Evolutionary conservation across 441 rosid species (phyloP).

Genomic region (Adansonia madagascariensis): DNA sequence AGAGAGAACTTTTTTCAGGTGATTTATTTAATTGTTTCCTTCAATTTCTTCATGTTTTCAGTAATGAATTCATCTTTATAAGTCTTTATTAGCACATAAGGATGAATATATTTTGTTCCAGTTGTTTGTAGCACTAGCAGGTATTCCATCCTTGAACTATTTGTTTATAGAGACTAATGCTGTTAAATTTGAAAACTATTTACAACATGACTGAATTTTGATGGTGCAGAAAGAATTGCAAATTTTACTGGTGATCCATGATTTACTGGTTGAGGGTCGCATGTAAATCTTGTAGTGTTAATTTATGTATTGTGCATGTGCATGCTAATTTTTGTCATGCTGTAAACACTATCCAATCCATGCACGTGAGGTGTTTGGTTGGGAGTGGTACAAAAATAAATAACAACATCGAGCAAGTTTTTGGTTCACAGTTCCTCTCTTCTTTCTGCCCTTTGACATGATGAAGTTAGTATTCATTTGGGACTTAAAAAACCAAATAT

Average conservation of each 20-base stretch:
- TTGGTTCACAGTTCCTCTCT: not conserved
- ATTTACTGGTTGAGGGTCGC: not conserved
- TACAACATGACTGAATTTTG: not conserved
- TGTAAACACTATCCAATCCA: not conserved
- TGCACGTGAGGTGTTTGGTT: not conserved
- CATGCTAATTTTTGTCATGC: not conserved
- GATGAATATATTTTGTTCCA: not conserved
- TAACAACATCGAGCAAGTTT: not conserved
- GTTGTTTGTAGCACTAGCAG: not conserved
- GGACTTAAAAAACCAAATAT: not conserved
- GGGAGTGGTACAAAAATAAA: not conserved
- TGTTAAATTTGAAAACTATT: not conserved
- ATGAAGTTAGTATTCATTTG: not conserved
- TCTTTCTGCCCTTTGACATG: not conserved
- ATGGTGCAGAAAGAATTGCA: not conserved
- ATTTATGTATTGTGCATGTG: slow-evolving; percentile 1
- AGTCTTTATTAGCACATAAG: not conserved
- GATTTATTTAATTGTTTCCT: not conserved
- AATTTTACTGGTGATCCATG: not conserved
- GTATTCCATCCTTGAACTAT: not conserved
- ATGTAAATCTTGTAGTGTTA: not conserved
- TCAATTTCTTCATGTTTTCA: not conserved
- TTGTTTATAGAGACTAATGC: not conserved
- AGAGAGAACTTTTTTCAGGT: slow-evolving; percentile 97
- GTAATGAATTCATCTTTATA: not conserved